Evolutionary conservation across 2,329 filamentous ascomycete genomes (phyloP).

Genomic region (Thelonectria olida): DNA sequence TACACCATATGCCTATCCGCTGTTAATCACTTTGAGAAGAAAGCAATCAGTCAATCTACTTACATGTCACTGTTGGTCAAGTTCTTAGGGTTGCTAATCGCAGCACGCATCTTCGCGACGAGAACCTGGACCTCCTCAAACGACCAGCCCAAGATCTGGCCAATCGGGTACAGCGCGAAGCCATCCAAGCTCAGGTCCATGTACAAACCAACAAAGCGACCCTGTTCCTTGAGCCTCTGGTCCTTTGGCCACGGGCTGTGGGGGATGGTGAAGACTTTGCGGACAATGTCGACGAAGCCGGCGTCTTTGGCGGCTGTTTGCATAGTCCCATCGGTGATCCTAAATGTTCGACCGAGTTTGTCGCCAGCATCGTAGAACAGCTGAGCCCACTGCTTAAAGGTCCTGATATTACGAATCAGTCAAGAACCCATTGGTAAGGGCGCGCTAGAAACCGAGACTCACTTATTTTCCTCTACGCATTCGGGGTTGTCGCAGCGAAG

Average conservation of each 20-base stretch:
- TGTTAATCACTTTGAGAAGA: not conserved
- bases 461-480: too few relatives aligned
- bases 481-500: too few relatives aligned
- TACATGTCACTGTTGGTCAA: not conserved
- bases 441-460: too few relatives aligned
- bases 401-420: not conserved
- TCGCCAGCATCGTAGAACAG: conserved; percentile 28
- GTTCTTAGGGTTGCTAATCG: not conserved
- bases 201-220: conserved; percentile 22
- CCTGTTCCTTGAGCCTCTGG: conserved; percentile 17
- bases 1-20: not conserved
- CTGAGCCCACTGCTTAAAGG: conserved; percentile 27
- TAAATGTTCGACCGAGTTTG: conserved; percentile 24
- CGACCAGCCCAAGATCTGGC: conserved; percentile 13
- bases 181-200: conserved; percentile 23
- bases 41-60: not conserved
- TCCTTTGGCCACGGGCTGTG: conserved; percentile 27
- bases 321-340: conserved; percentile 23
- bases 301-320: conserved; percentile 9
- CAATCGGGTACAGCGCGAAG: conserved; percentile 15
- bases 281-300: conserved; percentile 15
- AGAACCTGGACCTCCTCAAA: conserved; percentile 5
- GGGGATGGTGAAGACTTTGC: conserved; percentile 15
- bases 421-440: too few relatives aligned
- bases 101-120: conserved; percentile 11